These are phyloP conservation scores for Metschnikowia rubicola DNA, from an alignment of 805 yeast genomes.

Conservation along the genomic window DNA sequence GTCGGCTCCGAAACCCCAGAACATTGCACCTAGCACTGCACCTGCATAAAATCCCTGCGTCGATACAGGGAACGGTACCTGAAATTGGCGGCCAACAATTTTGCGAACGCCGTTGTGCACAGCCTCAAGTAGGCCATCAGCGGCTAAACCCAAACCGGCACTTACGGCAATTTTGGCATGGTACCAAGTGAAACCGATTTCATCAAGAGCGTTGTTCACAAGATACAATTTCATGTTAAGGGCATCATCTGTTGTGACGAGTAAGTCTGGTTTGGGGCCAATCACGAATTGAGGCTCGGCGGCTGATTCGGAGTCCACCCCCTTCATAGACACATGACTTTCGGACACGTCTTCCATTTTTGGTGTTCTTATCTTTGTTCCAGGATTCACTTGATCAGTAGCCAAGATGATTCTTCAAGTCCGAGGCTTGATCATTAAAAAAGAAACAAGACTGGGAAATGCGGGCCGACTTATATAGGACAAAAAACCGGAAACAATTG, in stretches of 20 bases:
- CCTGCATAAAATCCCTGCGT: conserved; percentile 48
- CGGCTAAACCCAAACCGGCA: conserved; percentile 57
- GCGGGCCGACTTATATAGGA: no score
- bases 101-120: conserved; percentile 46
- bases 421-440: no score
- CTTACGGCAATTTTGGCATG: conserved; percentile 48
- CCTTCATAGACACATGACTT: no score
- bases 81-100: conserved; percentile 47
- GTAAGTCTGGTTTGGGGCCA: no score
- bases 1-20: conserved; percentile 58
- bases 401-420: no score
- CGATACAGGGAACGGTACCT: conserved; percentile 40
- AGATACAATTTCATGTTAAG: conserved; percentile 40
- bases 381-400: no score
- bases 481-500: no score
- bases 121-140: conserved; percentile 38
- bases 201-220: conserved; percentile 54
- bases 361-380: no score
- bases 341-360: no score
- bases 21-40: conserved; percentile 47
- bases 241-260: conserved; percentile 20
- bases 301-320: no score
- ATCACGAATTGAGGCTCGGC: no score
- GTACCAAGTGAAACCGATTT: conserved; percentile 57
- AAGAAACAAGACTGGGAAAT: no score